Base-by-base conservation (phyloP, 345 rosid genomes). In the Sisymbrium altissimum region DNA sequence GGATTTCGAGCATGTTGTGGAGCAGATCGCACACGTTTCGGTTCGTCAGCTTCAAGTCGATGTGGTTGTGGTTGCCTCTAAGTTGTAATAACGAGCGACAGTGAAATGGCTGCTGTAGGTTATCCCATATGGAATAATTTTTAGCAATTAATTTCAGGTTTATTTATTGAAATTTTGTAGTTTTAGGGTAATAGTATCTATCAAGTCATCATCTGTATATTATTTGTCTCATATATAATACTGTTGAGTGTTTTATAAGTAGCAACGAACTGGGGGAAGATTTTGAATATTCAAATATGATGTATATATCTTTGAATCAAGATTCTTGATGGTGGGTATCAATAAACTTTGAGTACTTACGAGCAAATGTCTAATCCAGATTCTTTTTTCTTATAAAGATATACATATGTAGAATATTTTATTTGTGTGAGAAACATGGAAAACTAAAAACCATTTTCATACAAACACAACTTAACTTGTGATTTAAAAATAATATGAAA, bases 21-120 rank as follows among this genome's bases (percentile, higher is more conserved):
- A 63, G n/a, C 84, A 83, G 72, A 79, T 89, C 3, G 80, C 64
- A 2, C 60, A 74, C 14, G 61, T 89, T 8, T 88, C 96, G 2
- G 23, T 44, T 25, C 72, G 74, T 76, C 88, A 86, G 64, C 70
- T 87, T 14, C 70, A 48, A 6, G 64, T 86, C 25, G 63, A 29
- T 18, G 32, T 66, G 64, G 81, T 78, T 8, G 48, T 78, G n/a
- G 73, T 71, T 35, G 65, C 69, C 43, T 50, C 32, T 11, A 50
- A 50, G 56, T 11, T 66, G 52, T 60, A 52, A 66, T 65, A 21
- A 50, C 14, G 39, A 77, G 21, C 33, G 39, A 54, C 44, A 70
- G 64, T 36, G 60, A 49, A 56, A 29, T 27, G 64, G 70, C 7
- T 46, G 74, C 50, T 14, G 49, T 4, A 3, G 29, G 13, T 39